These are phyloP conservation scores for Peniophora sp. DNA, from an alignment of 1,284 basidiomycete genomes.

Conservation along the genomic window DNA sequence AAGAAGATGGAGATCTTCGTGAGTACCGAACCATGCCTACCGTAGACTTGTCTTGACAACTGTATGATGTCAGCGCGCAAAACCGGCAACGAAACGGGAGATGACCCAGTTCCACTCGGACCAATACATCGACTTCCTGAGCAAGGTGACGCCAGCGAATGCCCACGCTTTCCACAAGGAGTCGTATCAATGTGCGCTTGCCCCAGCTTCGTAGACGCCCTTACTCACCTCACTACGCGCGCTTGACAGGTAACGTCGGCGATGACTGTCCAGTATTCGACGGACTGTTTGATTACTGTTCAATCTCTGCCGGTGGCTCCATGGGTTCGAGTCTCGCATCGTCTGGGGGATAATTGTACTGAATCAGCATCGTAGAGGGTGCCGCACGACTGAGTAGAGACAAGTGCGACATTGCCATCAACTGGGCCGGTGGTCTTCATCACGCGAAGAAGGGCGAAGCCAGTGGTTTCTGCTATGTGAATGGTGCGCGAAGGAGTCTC, in stretches of 20 bases:
- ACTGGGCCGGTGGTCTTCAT: conserved; percentile 97
- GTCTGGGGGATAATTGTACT: background rate
- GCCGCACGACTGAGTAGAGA: conserved; percentile 92
- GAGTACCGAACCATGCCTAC: conserved; percentile 25
- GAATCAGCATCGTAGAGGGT: conserved; percentile 52
- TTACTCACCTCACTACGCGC: background rate
- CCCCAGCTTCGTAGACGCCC: too few relatives aligned
- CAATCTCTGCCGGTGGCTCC: conserved; percentile 95
- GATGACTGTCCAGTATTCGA: conserved; percentile 99
- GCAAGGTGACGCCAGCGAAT: conserved; percentile 79
- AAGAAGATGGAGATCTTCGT: conserved; percentile 98
- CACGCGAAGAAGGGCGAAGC: conserved; percentile 99
- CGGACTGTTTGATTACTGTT: conserved; percentile 96
- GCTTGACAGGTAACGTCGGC: conserved; percentile 66
- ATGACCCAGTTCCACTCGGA: conserved; percentile 96
- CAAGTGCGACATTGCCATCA: conserved; percentile 98
- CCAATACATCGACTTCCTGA: conserved; percentile 89
- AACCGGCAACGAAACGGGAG: conserved; percentile 97
- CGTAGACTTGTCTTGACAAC: conserved; percentile 2
- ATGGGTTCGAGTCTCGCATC: conserved; percentile 68
- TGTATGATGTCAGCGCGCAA: conserved; percentile 67
- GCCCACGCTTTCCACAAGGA: conserved; percentile 88
- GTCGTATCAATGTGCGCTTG: conserved; percentile 83
- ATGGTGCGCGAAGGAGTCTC: conserved; percentile 47
- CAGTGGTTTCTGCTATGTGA: conserved; percentile 98